Evolutionary conservation across 176 grass and related monocot species (phyloP), one percentile per base, ranked within the genome.

Genomic region (Luzula sylvatica): DNA sequence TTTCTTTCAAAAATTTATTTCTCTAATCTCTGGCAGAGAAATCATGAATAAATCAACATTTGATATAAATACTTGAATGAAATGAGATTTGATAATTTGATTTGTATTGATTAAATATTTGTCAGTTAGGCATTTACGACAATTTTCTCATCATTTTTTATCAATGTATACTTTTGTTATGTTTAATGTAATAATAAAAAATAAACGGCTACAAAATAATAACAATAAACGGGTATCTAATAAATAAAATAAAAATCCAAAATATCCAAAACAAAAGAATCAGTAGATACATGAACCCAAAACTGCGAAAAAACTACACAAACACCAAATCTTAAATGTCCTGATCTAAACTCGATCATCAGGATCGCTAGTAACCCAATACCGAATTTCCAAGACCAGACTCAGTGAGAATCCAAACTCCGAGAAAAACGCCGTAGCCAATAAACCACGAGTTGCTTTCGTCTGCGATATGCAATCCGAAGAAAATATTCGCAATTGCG

Each of bases 361-460:
- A n/a, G n/a, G n/a, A 40, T 77, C 65, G 52, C 69, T 71, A 18
- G 46, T 56, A 56, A 66, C 80, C 50, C 23, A 52, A 38, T 55
- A 53, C 52, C 68, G 83, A 52, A 81, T 39, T 80, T 88, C 83
- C 38, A 95, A 74, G 0, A 72, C 67, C 19, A 54, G 41, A 49
- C 61, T 62, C 45, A 53, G 52, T 51, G 2, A 85, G 0, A 27
- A 81, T 46, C 89, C 76, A 88, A 20, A 83, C 73, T 51, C 78
- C 89, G 45, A 78, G 56, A 67, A 77, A 88, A 27, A 88, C 66
- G 42, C 83, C 80, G 38, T 88, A 88, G 28, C 72, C 82, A 61
- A 85, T 82, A 66, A 67, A 59, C 80, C 79, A 88, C 15, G 76
- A 65, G 27, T 25, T 73, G 12, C 22, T 41, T 70, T 88, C 89